Conservation (phyloP, 305 asterid species). For the Plantago rigida region DNA sequence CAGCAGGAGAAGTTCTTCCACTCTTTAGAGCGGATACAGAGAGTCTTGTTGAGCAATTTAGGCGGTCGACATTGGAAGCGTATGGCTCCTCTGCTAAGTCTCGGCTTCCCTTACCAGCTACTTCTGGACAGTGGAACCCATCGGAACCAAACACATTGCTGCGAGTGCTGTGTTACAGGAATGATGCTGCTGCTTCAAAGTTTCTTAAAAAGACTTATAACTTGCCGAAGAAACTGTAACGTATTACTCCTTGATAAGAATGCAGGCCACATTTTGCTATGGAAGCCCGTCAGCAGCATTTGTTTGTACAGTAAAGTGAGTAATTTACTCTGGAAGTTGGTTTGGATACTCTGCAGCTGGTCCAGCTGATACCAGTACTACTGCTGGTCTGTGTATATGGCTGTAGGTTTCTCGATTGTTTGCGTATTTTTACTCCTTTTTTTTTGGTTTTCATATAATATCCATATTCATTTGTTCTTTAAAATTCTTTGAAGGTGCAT, state of each 20-base stretch:
- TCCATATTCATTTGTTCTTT: slow-evolving; percentile 38
- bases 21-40: slow-evolving; percentile 67
- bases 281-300: slow-evolving; percentile 7
- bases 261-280: background rate
- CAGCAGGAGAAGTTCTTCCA: slow-evolving; percentile 61
- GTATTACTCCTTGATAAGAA: slow-evolving; percentile 7
- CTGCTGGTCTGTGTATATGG: slow-evolving; percentile 21
- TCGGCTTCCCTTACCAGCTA: slow-evolving; percentile 84
- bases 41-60: slow-evolving; percentile 54
- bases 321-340: slow-evolving; percentile 7
- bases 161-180: slow-evolving; percentile 78
- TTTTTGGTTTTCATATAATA: slow-evolving; percentile 16
- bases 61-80: slow-evolving; percentile 51
- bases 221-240: slow-evolving; percentile 63
- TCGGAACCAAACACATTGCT: slow-evolving; percentile 77
- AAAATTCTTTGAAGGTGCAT: slow-evolving; percentile 11
- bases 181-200: slow-evolving; percentile 78
- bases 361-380: slow-evolving; percentile 7
- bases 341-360: slow-evolving; percentile 3
- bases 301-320: slow-evolving; percentile 30
- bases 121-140: slow-evolving; percentile 86
- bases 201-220: slow-evolving; percentile 90
- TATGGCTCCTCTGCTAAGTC: slow-evolving; percentile 73
- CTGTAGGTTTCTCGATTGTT: slow-evolving; percentile 4
- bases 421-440: slow-evolving; percentile 1